phyloP scores from a whole-genome alignment of 148 eudicot species.

The Silene latifolia region DNA sequence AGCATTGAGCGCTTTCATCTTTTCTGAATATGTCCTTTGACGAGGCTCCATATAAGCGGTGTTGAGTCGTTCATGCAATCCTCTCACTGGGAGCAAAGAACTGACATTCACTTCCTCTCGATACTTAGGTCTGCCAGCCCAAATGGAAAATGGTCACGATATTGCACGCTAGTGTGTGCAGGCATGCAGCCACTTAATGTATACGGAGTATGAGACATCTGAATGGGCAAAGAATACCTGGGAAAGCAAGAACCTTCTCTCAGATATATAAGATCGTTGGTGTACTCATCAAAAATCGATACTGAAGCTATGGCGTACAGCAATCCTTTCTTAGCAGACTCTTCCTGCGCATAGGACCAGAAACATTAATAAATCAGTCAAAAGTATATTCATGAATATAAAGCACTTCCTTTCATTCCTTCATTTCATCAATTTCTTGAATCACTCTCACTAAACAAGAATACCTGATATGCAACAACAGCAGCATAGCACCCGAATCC shows the following conservation, averaged over 20 bases:
- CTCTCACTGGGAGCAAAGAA: conserved; percentile 28
- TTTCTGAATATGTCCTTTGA: conserved; percentile 30
- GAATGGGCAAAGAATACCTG: conserved; percentile 20
- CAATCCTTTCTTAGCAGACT: conserved; percentile 31
- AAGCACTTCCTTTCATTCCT: background rate
- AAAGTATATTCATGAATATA: background rate
- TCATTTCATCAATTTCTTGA: background rate
- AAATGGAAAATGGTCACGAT: conserved; percentile 15
- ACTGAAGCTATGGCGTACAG: conserved; percentile 31
- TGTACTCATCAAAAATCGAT: conserved; percentile 30
- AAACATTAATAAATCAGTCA: background rate
- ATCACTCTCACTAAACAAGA: background rate
- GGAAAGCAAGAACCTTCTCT: conserved; percentile 42
- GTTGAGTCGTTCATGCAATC: conserved; percentile 23
- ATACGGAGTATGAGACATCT: background rate
- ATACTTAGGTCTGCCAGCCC: conserved; percentile 33
- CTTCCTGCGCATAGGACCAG: conserved; percentile 23
- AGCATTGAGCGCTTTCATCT: conserved; percentile 25
- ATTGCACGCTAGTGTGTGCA: conserved; percentile 3
- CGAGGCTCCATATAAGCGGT: conserved; percentile 25
- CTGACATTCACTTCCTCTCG: conserved; percentile 13
- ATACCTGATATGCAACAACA: conserved; percentile 30
- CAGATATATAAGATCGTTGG: conserved; percentile 31
- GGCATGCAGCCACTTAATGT: background rate
- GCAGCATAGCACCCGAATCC: conserved; percentile 35